Base-by-base conservation (phyloP, 257 asterid species). In the Buddleja alternifolia region DNA sequence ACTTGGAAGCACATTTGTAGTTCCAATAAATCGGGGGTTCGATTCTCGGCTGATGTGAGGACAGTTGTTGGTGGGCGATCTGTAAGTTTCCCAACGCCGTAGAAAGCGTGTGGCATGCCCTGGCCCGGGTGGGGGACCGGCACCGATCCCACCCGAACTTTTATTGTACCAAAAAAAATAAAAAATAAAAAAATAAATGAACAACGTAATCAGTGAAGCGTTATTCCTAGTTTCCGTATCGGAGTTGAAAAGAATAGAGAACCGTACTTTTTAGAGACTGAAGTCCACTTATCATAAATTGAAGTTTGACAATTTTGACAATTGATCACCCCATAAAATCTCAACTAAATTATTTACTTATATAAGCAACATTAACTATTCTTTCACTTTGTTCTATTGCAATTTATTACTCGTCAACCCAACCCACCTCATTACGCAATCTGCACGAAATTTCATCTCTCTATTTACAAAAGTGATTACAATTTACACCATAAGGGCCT, bases 241-340 rank as follows among this genome's bases (percentile, higher is more conserved):
- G 10, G 37, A 53, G 23, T 61, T 41, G 60, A 60, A 36, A n/a
- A 17, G 19, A 60, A 36, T 8, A 17, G 19, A 40, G 11, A 17
- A 21, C 79, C 80, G 68, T 69, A 75, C 80, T 3, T 75, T 67
- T 53, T 9, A 17, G 24, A 48, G 56, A 46, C 75, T 17, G 5
- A 16, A 69, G 47, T 61, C 75, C 51, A 68, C 71, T 75, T 75
- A 44, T 75, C 75, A 75, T 62, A 44, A 67, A 60, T 67, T 74
- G 64, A 48, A 66, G 34, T 59, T 59, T 67, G 69, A 73, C 55
- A 59, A 58, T 55, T 46, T n/a, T n/a, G n/a, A n/a, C n/a, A n/a
- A n/a, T n/a, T n/a, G n/a, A n/a, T n/a, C n/a, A n/a, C n/a, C n/a
- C n/a, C n/a, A n/a, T n/a, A n/a, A n/a, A n/a, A n/a, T n/a, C n/a